Base-by-base conservation (phyloP, 352 stramenopile species). In the Pythium sp. region DNA sequence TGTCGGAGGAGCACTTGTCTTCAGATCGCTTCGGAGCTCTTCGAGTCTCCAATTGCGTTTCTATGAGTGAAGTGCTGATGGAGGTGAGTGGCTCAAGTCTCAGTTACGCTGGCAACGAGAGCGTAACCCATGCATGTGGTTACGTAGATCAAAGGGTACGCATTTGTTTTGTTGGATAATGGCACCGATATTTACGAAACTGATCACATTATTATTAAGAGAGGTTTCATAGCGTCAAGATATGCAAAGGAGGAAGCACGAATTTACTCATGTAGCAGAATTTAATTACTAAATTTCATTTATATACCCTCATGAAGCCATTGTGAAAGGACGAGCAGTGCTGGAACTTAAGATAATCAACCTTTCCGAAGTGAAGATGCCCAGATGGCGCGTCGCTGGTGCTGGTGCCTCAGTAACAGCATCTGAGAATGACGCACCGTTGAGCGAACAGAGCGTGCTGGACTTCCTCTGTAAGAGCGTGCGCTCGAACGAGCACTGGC, bases 381-480 rank as follows among this genome's bases (percentile, higher is more conserved):
- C 55, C 5, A 34, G 30, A 28, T 30, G 28, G 43, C 15, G 28
- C 18, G 55, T 15, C 20, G 28, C 28, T 54, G 46, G 7, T 14
- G 47, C 47, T 7, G 9, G 5, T 1, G 20, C 54, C 5, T 26
- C 54, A 12, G 30, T 30, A 7, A 43, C 20, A 5, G 55, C 55
- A 14, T 20, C 28, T 5, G 54, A 59, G 28, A 28, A 28, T 4
- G 28, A 59, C 58, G 43, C 30, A n/a, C 36, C 64, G 9, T 51
- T 76, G 14, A 71, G 71, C 9, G 67, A 76, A 1, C 68, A 85
- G 38, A 74, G 78, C 54, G 67, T 59, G 7, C 64, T 83, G 11
- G 74, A 77, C 36, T 74, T 83, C 36, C 62, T 89, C 20, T 72
- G 70, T 59, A 75, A 73, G 22, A 83, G 65, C 41, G 65, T 84